phyloP scores from a whole-genome alignment of 139 green algal species.

The Microglena sp. region DNA sequence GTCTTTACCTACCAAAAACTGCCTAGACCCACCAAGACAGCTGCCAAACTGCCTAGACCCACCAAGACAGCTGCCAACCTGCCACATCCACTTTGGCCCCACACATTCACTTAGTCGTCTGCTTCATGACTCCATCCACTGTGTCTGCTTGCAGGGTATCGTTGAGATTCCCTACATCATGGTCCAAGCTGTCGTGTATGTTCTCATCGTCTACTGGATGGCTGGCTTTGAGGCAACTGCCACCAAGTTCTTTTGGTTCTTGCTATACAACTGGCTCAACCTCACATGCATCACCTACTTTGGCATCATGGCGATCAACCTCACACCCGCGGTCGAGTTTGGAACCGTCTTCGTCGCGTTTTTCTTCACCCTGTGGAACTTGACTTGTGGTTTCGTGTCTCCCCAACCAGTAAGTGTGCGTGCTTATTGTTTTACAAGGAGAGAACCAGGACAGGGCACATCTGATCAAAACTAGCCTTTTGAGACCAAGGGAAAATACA shows the following conservation, averaged over 20 bases:
- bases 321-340: constrained; percentile 8
- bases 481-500: too few species aligned
- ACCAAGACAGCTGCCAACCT: too few species aligned
- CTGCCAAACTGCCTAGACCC: too few species aligned
- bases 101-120: too few species aligned
- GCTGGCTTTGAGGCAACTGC: constrained; percentile 20
- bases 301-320: constrained; percentile 10
- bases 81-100: too few species aligned
- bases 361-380: constrained; percentile 13
- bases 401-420: background rate
- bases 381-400: constrained; percentile 18
- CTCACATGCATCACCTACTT: constrained; percentile 21
- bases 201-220: constrained; percentile 25
- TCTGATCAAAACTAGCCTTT: too few species aligned
- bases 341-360: background rate
- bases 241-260: constrained; percentile 16
- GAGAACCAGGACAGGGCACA: too few species aligned
- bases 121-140: too few species aligned
- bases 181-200: constrained; percentile 33
- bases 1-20: too few species aligned
- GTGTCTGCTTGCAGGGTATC: constrained; percentile 7
- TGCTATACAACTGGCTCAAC: constrained; percentile 15
- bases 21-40: too few species aligned
- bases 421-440: background rate
- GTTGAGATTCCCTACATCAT: constrained; percentile 34